phyloP scores from a whole-genome alignment of 2,329 filamentous ascomycete species.

The Fusarium burgessii region DNA sequence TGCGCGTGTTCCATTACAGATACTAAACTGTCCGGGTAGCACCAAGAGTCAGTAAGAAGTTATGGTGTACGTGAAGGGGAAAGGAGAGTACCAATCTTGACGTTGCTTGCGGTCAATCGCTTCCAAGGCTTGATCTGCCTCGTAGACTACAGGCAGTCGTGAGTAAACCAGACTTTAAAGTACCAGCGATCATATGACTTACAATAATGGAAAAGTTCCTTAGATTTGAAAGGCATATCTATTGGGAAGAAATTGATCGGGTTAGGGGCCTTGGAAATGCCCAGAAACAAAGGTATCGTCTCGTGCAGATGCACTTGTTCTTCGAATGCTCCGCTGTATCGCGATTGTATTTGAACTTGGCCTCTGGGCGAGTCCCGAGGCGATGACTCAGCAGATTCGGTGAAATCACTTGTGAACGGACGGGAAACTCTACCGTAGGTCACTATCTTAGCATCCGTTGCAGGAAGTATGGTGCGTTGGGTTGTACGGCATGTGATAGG shows the following conservation, averaged over 20 bases:
- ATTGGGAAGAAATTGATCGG: background rate
- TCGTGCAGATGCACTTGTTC: background rate
- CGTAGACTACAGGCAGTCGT: background rate
- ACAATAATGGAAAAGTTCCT: background rate
- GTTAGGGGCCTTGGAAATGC: background rate
- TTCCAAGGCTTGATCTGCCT: background rate
- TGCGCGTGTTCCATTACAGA: background rate
- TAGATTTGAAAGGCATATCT: background rate
- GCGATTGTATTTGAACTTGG: background rate
- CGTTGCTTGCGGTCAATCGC: background rate
- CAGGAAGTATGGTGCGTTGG: background rate
- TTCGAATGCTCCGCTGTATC: background rate
- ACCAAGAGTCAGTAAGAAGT: background rate
- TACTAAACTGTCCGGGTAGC: background rate
- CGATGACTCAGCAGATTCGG: background rate
- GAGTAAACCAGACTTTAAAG: background rate
- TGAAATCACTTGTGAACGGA: background rate
- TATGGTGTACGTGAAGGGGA: background rate
- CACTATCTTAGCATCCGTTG: background rate
- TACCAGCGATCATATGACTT: background rate
- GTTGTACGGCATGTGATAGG: background rate
- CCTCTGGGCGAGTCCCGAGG: background rate
- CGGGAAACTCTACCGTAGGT: background rate
- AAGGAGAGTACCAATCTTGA: background rate
- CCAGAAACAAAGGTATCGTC: background rate